These are phyloP conservation scores for Trichoderma brevicompactum DNA, from an alignment of 2,329 filamentous ascomycete species.

Conservation along the genomic window DNA sequence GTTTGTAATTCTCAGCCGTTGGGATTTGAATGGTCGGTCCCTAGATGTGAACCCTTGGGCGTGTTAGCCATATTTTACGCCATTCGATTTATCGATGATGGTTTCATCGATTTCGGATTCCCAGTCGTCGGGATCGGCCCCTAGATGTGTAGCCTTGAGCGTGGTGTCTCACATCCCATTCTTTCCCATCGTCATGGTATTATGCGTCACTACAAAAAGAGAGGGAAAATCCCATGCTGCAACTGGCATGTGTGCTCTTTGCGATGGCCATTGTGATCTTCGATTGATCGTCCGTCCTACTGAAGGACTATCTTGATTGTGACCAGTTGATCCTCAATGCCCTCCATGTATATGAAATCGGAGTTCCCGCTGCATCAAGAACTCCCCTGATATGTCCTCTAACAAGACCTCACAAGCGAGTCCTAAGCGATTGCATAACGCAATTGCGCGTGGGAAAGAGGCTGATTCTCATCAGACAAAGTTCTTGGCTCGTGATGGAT, in stretches of 20 bases:
- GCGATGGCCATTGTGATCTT: slow-evolving; percentile 26
- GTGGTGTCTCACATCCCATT: slow-evolving; percentile 33
- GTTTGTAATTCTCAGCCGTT: background rate
- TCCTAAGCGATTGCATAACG: background rate
- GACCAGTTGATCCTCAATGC: background rate
- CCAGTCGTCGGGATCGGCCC: slow-evolving; percentile 7
- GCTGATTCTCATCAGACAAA: background rate
- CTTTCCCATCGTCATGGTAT: slow-evolving; percentile 32
- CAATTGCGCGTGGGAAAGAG: background rate
- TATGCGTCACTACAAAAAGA: slow-evolving; percentile 16
- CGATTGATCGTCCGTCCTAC: slow-evolving; percentile 27
- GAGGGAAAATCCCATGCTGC: slow-evolving; percentile 12
- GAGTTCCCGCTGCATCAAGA: slow-evolving; percentile 2
- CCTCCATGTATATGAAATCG: slow-evolving; percentile 18
- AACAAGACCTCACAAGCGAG: background rate
- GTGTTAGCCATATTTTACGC: background rate
- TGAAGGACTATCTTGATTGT: slow-evolving; percentile 4
- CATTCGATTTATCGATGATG: background rate
- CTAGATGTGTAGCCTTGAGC: slow-evolving; percentile 15
- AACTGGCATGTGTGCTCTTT: slow-evolving; percentile 36
- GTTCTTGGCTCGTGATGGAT: slow-evolving; percentile 28
- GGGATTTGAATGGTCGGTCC: background rate
- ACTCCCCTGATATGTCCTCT: background rate
- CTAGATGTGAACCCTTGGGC: background rate
- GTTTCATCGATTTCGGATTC: background rate